Conservation (phyloP, 306 rosid genomes). For the Dalbergia cochinchinensis region DNA sequence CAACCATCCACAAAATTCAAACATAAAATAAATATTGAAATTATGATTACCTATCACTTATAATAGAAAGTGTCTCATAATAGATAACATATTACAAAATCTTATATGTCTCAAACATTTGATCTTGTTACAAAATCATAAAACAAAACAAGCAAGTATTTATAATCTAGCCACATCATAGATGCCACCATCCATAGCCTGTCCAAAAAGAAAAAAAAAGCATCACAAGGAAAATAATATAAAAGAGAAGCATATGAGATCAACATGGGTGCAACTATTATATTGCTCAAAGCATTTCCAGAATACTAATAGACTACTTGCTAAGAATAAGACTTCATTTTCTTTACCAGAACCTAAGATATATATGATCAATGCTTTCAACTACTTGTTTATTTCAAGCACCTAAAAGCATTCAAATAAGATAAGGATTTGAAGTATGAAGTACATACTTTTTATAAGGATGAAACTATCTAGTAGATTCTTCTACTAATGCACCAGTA, state of each 20-base stretch:
- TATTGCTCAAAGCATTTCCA: conserved; percentile 39
- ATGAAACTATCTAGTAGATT: conserved; percentile 61
- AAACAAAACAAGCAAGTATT: too few relatives aligned
- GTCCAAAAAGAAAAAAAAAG: conserved; percentile 46
- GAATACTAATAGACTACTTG: conserved; percentile 37
- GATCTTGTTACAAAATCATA: too few relatives aligned
- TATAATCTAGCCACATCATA: too few relatives aligned
- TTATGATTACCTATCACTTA: too few relatives aligned
- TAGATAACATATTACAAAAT: too few relatives aligned
- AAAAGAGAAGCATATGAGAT: conserved; percentile 38
- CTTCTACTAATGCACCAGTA: conserved; percentile 86
- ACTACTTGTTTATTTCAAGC: not conserved
- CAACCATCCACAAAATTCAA: too few relatives aligned
- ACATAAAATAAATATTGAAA: too few relatives aligned
- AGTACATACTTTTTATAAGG: conserved; percentile 74
- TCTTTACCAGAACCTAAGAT: not conserved
- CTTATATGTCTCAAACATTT: too few relatives aligned
- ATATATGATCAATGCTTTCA: not conserved
- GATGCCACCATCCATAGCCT: conserved; percentile 82
- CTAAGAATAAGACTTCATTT: conserved; percentile 21
- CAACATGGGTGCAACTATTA: conserved; percentile 26
- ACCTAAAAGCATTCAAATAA: conserved; percentile 14
- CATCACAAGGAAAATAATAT: conserved; percentile 30
- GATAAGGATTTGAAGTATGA: conserved; percentile 30
- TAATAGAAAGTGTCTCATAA: too few relatives aligned